Evolutionary conservation across 1,284 basidiomycete genomes (phyloP), one percentile per base, ranked within the genome.

Genomic region (Xerocomus nothofagi): DNA sequence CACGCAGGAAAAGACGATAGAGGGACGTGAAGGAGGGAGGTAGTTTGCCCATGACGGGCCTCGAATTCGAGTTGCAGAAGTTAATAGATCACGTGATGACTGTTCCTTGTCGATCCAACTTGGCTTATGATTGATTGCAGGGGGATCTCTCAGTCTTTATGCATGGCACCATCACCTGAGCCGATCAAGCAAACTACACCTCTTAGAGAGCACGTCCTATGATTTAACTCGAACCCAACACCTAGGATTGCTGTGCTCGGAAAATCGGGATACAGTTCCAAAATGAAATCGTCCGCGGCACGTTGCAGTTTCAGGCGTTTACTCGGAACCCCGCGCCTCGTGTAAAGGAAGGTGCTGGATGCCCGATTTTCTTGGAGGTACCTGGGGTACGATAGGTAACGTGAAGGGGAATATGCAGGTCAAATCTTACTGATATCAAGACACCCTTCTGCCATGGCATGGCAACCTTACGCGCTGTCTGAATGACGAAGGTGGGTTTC

Each of bases 1-100:
- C 73, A 17, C 85, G 76, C 33, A 88, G 68, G 50, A 83, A 76
- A 3, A 88, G 70, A 11, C 86, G 75, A 55, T 88, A 88, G 1
- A 84, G 58, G 51, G 82, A 82, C 6, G 70, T 79, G 55, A 87
- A 80, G 6, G 71, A 67, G 3, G 76, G 50, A 6, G 82, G 80
- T 17, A 85, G 70, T 23, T 38, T 26, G 14, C 3, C 21, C 53
- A 59, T 58, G 14, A 9, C n/a, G n/a, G n/a, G 6, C 9, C 6
- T 21, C 11, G n/a, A n/a, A 15, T 7, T 9, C 4, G 21, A 23
- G 12, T 31, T 3, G 10, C 24, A 26, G 18, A 6, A 9, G 9
- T 5, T 23, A 6, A 14, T 7, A 15, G 18, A 26, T 41, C 55
- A 58, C 56, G 57, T 58, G 57, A 44, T 33, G 9, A 29, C 34